Evolutionary conservation across 257 asterid species (phyloP).

Genomic region (Rhazya stricta): DNA sequence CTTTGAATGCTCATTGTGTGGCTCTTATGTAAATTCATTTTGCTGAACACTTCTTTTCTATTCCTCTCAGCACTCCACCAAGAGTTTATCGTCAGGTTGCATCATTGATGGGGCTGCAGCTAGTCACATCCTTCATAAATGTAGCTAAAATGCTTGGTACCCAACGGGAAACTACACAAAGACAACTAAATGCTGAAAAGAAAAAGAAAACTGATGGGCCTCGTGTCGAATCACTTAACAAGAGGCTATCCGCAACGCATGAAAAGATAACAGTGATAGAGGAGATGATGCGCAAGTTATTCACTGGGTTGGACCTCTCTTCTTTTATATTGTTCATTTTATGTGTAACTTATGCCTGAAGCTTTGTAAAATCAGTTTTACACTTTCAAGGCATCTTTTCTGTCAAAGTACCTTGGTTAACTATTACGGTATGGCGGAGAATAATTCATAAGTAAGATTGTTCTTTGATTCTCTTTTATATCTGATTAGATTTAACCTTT

Average conservation of each 20-base stretch:
- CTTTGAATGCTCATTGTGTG: neutral
- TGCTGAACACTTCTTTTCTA: slow-evolving; percentile 25
- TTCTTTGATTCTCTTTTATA: neutral
- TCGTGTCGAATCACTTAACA: slow-evolving; percentile 83
- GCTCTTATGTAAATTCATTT: slow-evolving; percentile 15
- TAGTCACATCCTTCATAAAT: slow-evolving; percentile 91
- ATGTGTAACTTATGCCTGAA: neutral
- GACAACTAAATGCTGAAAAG: slow-evolving; percentile 95
- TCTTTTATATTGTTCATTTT: slow-evolving; percentile 1
- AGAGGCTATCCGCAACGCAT: slow-evolving; percentile 69
- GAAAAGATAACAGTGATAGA: slow-evolving; percentile 82
- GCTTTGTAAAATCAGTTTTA: neutral
- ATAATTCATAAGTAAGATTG: neutral
- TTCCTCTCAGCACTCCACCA: slow-evolving; percentile 84
- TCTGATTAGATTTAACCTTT: neutral
- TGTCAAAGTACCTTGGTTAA: neutral
- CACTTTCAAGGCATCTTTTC: neutral
- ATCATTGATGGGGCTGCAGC: slow-evolving; percentile 94
- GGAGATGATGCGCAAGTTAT: slow-evolving; percentile 93
- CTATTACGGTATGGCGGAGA: neutral
- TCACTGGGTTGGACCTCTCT: slow-evolving; percentile 62
- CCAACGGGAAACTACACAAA: slow-evolving; percentile 89
- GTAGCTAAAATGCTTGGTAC: slow-evolving; percentile 80
- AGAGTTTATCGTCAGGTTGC: slow-evolving; percentile 90
- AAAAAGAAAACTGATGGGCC: slow-evolving; percentile 75